Percentiles rank a stretch among this genome's conserved stretches.
Conservation (phyloP, 176 grass and related monocot genomes). For the Areca catechu region DNA sequence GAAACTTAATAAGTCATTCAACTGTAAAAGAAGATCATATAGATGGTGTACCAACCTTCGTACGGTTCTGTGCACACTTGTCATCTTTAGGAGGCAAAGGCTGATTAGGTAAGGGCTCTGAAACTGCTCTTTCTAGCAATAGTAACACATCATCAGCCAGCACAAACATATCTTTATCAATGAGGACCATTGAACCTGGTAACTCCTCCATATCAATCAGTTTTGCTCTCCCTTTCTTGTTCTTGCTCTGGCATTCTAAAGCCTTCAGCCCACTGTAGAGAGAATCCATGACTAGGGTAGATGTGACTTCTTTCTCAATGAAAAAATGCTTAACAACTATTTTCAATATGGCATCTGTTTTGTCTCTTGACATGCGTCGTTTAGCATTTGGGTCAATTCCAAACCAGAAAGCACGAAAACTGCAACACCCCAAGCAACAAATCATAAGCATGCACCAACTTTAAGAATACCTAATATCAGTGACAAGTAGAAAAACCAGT, state of each 20-base stretch:
- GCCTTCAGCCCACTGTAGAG: conserved; percentile 64
- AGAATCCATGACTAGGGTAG: conserved; percentile 83
- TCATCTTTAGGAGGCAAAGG: conserved; percentile 69
- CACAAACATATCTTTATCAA: conserved; percentile 77
- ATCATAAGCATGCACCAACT: background rate
- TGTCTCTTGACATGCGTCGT: conserved; percentile 64
- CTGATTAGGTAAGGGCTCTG: conserved; percentile 58
- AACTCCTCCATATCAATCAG: conserved; percentile 43
- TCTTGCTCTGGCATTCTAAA: conserved; percentile 66
- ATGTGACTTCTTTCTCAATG: conserved; percentile 89
- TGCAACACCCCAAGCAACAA: conserved; percentile 28
- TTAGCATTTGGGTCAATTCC: conserved; percentile 48
- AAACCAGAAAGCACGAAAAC: conserved; percentile 73
- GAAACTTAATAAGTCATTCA: too few relatives aligned
- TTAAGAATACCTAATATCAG: too few relatives aligned
- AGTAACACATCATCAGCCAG: conserved; percentile 73
- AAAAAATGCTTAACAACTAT: conserved; percentile 76
- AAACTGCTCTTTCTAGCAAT: conserved; percentile 59
- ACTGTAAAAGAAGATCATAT: too few relatives aligned
- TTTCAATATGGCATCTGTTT: conserved; percentile 61
- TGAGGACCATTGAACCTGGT: conserved; percentile 54
- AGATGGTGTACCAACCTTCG: conserved; percentile 36
- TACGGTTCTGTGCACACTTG: conserved; percentile 68
- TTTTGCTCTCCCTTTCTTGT: conserved; percentile 41
- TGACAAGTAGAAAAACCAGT: too few relatives aligned